Evolutionary conservation across 495 filamentous ascomycete genomes (phyloP).

Genomic region (Xylona heveae): DNA sequence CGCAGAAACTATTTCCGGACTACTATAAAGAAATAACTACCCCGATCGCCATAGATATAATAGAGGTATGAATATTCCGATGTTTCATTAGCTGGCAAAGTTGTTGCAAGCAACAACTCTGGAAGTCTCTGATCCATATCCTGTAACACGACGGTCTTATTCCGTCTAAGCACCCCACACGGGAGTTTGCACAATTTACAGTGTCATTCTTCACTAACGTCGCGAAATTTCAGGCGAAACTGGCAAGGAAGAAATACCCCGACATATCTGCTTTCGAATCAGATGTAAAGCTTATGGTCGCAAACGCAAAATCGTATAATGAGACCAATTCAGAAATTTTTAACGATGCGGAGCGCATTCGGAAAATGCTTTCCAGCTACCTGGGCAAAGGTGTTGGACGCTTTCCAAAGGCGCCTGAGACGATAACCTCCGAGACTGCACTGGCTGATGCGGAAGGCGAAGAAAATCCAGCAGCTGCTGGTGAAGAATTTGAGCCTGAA

Average conservation of each 20-base stretch:
- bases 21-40: conserved; percentile 54
- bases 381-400: too few relatives aligned
- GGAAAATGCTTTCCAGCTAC: conserved; percentile 51
- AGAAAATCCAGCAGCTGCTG: conserved; percentile 13
- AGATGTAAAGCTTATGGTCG: conserved; percentile 57
- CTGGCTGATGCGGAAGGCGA: conserved; percentile 10
- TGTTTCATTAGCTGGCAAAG: too few relatives aligned
- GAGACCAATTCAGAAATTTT: conserved; percentile 39
- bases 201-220: neutral
- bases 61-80: conserved; percentile 25
- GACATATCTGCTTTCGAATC: conserved; percentile 42
- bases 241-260: conserved; percentile 37
- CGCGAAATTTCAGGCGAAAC: conserved; percentile 29
- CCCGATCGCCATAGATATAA: conserved; percentile 54
- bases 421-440: conserved; percentile 8
- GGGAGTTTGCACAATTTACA: neutral
- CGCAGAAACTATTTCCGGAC: conserved; percentile 31
- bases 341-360: conserved; percentile 52
- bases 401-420: conserved; percentile 40
- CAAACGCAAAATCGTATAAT: conserved; percentile 56
- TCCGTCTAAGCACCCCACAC: too few relatives aligned
- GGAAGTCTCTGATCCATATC: too few relatives aligned
- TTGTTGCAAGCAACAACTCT: too few relatives aligned
- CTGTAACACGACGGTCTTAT: too few relatives aligned
- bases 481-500: too few relatives aligned